Evolutionary conservation across 148 eudicot genomes (phyloP), one percentile per base, ranked within the genome.

Genomic region (Simmondsia chinensis): DNA sequence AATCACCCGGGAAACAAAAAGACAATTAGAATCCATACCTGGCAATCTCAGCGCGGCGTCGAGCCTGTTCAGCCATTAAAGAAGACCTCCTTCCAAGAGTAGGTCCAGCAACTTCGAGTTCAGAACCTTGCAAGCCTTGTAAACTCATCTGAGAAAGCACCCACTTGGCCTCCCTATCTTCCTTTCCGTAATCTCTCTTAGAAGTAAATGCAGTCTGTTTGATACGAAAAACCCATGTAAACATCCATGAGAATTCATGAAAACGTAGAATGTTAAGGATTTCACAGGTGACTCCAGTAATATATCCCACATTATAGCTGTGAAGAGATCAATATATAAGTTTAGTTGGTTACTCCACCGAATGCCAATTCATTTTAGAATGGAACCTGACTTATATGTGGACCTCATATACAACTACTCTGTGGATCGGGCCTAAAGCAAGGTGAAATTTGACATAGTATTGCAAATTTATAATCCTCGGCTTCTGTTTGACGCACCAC

Each of bases 41-140:
- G 30, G 89, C 84, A 18, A 81, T 71, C 58, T 81, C 89, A 46
- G 89, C 89, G 34, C 84, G 78, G n/a, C 71, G 70, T 43, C 50
- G 71, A 57, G 89, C 79, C 54, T 69, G 79, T 49, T 77, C 85
- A 39, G 85, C 91, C 45, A 82, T 74, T 20, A 68, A 35, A 58
- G 76, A 54, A 55, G 61, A 48, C 35, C 54, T 50, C 47, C 55
- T 60, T 17, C 47, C 54, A 49, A 14, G 52, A 23, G n/a, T n/a
- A n/a, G 39, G 52, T 23, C 56, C 52, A 23, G 37, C 54, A 24
- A 36, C 41, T 16, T 76, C 81, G 12, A 42, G 38, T 18, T 76
- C 84, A 35, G 50, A 31, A 28, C 65, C 51, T 44, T 48, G 59
- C 30, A 69, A 33, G 44, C 73, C 77, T 43, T 66, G 73, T 20